Evolutionary conservation across 495 filamentous ascomycete genomes (phyloP), one percentile per base, ranked within the genome.

Genomic region (Penicillium canariense): DNA sequence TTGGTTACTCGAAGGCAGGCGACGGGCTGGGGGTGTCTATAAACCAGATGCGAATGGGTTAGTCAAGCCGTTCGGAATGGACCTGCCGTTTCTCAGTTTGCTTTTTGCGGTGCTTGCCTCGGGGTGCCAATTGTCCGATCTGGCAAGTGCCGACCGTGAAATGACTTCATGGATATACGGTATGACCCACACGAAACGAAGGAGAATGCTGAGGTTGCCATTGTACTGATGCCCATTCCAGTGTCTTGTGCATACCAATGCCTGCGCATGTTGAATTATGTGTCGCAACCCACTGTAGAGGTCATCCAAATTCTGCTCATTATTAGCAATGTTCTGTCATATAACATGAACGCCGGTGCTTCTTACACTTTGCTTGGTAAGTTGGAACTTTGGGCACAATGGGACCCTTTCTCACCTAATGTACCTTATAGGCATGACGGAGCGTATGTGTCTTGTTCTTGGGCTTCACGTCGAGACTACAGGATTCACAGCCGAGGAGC

Each of bases 81-180:
- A 60, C 52, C 48, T 79, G 47, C 46, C 66, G 28, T 77, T 68
- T 50, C 64, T 70, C 50, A 72, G 68, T 50, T 60, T 77, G 47
- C 68, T 92, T 7, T 93, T 95, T 69, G 88, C 88, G 18, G 85
- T 90, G 5, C 77, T 95, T 36, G 90, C 88, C 0, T 89, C 88
- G 30, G 88, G 88, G 8, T 87, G 84, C 17, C 89, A 95, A 68
- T 86, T 87, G 59, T 87, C 87, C 14, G 82, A 85, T 59, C 75
- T 86, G 5, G 80, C 87, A 4, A 71, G 73, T 26, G 77, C 72
- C 39, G 77, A 84, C 52, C 65, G 81, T 30, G 80, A 84, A 58
- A 63, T 84, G 66, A 83, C 80, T 12, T 85, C 81, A 26, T 82
- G 83, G 67, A 77, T 84, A 61, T 84, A 84, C 61, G 68, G 79